Evolutionary conservation across 164 flowering plant species (phyloP).

Genomic region (Litsea cubeba): DNA sequence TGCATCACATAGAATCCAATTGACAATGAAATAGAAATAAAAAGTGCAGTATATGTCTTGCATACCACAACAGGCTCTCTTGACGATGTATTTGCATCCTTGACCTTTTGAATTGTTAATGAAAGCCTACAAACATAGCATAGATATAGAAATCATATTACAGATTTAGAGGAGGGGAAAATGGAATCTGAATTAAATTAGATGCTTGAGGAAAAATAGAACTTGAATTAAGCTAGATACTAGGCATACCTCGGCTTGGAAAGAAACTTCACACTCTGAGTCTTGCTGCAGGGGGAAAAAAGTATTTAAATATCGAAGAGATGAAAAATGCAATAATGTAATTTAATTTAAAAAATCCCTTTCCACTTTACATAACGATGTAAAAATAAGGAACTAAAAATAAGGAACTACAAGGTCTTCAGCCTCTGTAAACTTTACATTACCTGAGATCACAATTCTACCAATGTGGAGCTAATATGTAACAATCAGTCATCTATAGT

Average conservation of each 20-base stretch:
- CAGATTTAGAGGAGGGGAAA: background rate
- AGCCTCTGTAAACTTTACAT: background rate
- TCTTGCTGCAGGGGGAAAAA: background rate
- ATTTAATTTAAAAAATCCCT: background rate
- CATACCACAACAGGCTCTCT: conserved; percentile 45
- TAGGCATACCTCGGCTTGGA: background rate
- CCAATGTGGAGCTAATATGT: background rate
- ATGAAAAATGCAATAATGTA: background rate
- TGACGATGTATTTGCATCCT: conserved; percentile 21
- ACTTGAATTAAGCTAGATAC: background rate
- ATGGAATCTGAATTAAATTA: background rate
- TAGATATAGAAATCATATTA: background rate
- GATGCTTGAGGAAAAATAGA: conserved; percentile 1
- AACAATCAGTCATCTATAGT: no score
- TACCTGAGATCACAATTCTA: background rate
- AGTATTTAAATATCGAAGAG: background rate
- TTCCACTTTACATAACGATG: background rate
- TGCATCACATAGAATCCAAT: background rate
- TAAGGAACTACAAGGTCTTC: background rate
- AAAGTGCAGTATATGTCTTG: background rate
- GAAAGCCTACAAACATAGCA: conserved; percentile 28
- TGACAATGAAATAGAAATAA: background rate
- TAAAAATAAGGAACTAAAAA: background rate
- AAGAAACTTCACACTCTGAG: conserved; percentile 2
- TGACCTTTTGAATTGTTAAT: conserved; percentile 21